These are phyloP conservation scores for Scleromitrula shiraiana DNA, from an alignment of 2,329 filamentous ascomycete genomes.

Conservation along the genomic window DNA sequence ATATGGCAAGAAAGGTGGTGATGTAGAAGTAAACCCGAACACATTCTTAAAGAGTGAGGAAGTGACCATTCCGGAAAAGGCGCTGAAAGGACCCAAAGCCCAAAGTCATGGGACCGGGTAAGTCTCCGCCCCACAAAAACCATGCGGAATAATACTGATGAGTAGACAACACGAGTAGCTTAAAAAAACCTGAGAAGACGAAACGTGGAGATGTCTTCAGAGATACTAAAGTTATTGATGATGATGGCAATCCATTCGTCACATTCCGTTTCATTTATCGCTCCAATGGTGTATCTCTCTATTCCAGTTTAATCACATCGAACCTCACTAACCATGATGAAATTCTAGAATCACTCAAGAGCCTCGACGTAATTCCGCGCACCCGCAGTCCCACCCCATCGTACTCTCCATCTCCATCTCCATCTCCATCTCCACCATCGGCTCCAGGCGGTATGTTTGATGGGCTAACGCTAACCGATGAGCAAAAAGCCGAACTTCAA, in stretches of 20 bases:
- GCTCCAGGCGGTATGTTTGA: no score
- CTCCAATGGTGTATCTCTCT: not conserved
- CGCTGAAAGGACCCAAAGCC: constrained; percentile 13
- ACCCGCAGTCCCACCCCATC: not conserved
- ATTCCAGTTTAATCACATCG: not conserved
- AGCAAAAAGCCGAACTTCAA: not conserved
- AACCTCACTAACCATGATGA: not conserved
- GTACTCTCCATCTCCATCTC: constrained; percentile 2
- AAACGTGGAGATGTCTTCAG: not conserved
- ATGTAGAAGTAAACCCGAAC: not conserved
- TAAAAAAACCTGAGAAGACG: not conserved
- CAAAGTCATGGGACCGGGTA: constrained; percentile 18
- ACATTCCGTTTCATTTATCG: constrained; percentile 2
- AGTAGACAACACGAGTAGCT: not conserved
- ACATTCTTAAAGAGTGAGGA: not conserved
- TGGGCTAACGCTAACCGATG: no score
- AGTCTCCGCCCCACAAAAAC: not conserved
- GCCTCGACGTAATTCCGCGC: not conserved
- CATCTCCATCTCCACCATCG: no score
- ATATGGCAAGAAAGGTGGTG: constrained; percentile 9
- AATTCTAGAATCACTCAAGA: not conserved
- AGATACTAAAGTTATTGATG: not conserved
- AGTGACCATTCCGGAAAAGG: constrained; percentile 13
- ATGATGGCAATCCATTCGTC: not conserved
- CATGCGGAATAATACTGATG: not conserved